phyloP scores from a whole-genome alignment of 495 filamentous ascomycete species.

The Penicillium herquei region DNA sequence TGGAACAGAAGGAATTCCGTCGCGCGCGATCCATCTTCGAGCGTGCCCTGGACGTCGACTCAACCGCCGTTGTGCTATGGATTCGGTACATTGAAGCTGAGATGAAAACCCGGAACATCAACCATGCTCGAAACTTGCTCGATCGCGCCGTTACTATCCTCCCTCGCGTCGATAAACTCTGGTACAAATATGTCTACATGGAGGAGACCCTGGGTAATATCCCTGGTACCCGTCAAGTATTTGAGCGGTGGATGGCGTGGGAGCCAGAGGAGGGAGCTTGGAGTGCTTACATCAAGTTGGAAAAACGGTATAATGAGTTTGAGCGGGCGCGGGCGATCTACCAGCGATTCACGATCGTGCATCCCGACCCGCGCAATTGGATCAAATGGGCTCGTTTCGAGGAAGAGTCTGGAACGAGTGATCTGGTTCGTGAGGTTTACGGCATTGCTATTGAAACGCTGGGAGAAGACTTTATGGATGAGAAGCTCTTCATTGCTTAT shows the following conservation, averaged over 20 bases:
- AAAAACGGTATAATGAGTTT: constrained; percentile 91
- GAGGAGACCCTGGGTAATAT: constrained; percentile 96
- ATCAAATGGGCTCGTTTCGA: constrained; percentile 98
- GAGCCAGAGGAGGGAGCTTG: constrained; percentile 95
- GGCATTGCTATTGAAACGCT: constrained; percentile 84
- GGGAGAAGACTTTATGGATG: constrained; percentile 95
- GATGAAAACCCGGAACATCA: constrained; percentile 96
- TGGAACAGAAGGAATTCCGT: constrained; percentile 98
- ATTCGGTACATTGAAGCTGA: constrained; percentile 93
- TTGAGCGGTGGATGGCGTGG: constrained; percentile 98
- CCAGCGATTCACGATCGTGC: constrained; percentile 86
- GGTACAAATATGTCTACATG: constrained; percentile 99
- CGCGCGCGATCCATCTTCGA: constrained; percentile 96
- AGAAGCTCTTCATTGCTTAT: constrained; percentile 90
- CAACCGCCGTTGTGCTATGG: constrained; percentile 78
- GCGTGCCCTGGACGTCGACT: constrained; percentile 87
- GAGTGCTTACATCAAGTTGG: constrained; percentile 93
- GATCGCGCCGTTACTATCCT: constrained; percentile 95
- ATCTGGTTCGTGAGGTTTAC: constrained; percentile 90
- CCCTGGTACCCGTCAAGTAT: constrained; percentile 87
- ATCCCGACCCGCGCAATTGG: constrained; percentile 95
- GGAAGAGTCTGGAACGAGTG: constrained; percentile 88
- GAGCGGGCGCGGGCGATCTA: constrained; percentile 83
- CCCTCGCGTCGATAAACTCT: constrained; percentile 89
- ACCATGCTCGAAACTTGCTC: constrained; percentile 91